Conservation (phyloP, 1,284 basidiomycete genomes). For the Acaromyces ingoldii region DNA sequence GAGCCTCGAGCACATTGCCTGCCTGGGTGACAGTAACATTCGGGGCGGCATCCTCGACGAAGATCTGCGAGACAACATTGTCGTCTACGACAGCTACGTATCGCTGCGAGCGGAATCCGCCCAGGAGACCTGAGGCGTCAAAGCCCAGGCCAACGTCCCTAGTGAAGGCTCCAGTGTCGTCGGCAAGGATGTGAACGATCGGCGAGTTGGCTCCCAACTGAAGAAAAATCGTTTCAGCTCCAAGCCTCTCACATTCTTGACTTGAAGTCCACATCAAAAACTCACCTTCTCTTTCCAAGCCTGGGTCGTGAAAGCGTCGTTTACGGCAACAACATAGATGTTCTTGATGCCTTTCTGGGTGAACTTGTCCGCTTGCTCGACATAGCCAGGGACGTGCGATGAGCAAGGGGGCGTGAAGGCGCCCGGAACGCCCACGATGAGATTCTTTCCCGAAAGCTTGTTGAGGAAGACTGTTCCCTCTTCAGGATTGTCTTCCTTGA, state of each 20-base stretch:
- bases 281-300: slow-evolving; percentile 51
- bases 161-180: slow-evolving; percentile 48
- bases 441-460: slow-evolving; percentile 10
- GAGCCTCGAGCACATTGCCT: slow-evolving; percentile 33
- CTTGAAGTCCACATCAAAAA: no score
- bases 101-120: slow-evolving; percentile 33
- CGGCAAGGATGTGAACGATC: slow-evolving; percentile 43
- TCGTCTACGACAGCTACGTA: slow-evolving; percentile 35
- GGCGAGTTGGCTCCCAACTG: slow-evolving; percentile 22
- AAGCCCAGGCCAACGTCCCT: slow-evolving; percentile 39
- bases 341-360: slow-evolving; percentile 37
- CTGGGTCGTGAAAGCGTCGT: slow-evolving; percentile 42
- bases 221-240: no score
- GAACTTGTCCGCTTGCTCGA: slow-evolving; percentile 34
- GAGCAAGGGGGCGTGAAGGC: slow-evolving; percentile 39
- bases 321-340: slow-evolving; percentile 45
- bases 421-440: slow-evolving; percentile 31
- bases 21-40: slow-evolving; percentile 38
- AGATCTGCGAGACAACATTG: slow-evolving; percentile 33
- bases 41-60: slow-evolving; percentile 38
- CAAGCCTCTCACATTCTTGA: no score
- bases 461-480: slow-evolving; percentile 21
- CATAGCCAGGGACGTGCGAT: slow-evolving; percentile 47
- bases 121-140: slow-evolving; percentile 42
- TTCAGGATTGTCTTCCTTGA: slow-evolving; percentile 41